A percentile compares a stretch with the other conserved stretches of the same genome.
These are phyloP conservation scores for Aegilops sharonensis DNA, from an alignment of 176 grass and related monocot species.

Conservation along the genomic window DNA sequence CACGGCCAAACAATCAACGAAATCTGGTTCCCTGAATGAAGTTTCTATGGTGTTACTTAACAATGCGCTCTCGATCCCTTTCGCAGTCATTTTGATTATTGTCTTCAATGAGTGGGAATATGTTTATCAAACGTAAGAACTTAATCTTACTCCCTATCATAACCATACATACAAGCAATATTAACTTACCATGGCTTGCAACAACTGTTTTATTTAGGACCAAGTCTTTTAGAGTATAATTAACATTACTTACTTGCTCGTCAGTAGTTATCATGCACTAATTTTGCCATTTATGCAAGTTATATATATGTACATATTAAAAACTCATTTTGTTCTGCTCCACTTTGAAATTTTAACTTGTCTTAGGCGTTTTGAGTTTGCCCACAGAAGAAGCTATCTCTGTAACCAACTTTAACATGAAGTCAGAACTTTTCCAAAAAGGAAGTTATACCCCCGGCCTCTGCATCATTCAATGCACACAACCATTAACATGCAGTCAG, in stretches of 20 bases:
- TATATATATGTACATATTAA: neutral
- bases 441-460: no score
- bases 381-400: neutral
- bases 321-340: neutral
- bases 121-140: slow-evolving; percentile 70
- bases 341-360: neutral
- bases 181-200: neutral
- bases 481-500: neutral
- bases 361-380: neutral
- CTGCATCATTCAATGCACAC: no score
- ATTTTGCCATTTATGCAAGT: slow-evolving; percentile 10
- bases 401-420: slow-evolving; percentile 3
- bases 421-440: neutral
- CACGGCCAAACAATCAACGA: slow-evolving; percentile 74
- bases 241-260: neutral
- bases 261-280: neutral
- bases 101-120: slow-evolving; percentile 82
- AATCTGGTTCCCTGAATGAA: slow-evolving; percentile 84
- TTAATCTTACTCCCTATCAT: neutral
- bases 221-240: neutral
- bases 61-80: slow-evolving; percentile 77
- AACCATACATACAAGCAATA: neutral
- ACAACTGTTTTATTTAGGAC: neutral
- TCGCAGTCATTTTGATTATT: slow-evolving; percentile 68
- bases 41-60: slow-evolving; percentile 95